A percentile compares a stretch with the other conserved stretches of the same genome.
Evolutionary conservation across 805 yeast genomes (phyloP).

Genomic region (Candida arabinofermentans): DNA sequence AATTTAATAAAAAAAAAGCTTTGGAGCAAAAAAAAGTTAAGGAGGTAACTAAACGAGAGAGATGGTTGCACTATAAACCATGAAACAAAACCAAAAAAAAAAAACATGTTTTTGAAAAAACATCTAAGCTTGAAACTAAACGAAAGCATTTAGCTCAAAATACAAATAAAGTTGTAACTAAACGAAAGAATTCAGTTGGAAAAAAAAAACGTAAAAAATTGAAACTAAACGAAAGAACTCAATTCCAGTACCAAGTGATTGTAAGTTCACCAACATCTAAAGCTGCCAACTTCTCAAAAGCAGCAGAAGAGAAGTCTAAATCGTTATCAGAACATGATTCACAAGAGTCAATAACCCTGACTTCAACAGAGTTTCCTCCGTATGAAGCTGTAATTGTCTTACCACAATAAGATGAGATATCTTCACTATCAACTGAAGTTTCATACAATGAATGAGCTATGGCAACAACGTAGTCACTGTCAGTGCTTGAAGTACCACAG

Average conservation of each 20-base stretch:
- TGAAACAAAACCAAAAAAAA: too few relatives aligned
- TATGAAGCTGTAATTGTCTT: constrained; percentile 42
- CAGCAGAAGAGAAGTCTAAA: constrained; percentile 53
- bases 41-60: too few relatives aligned
- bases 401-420: constrained; percentile 44
- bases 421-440: constrained; percentile 20
- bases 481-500: constrained; percentile 42
- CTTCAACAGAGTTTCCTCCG: constrained; percentile 46
- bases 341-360: constrained; percentile 53
- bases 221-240: not conserved
- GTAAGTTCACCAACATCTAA: constrained; percentile 41
- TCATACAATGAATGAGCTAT: constrained; percentile 41
- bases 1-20: too few relatives aligned
- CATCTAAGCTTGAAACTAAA: too few relatives aligned
- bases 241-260: constrained; percentile 42
- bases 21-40: too few relatives aligned
- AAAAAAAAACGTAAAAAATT: not conserved
- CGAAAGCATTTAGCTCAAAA: too few relatives aligned
- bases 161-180: too few relatives aligned
- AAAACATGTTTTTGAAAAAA: too few relatives aligned
- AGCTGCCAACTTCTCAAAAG: constrained; percentile 45
- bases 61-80: too few relatives aligned
- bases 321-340: constrained; percentile 43
- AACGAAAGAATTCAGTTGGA: not conserved
- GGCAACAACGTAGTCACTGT: constrained; percentile 45